These are phyloP conservation scores for Trypanosoma theileri DNA, from an alignment of 208 protist species.

Conservation along the genomic window DNA sequence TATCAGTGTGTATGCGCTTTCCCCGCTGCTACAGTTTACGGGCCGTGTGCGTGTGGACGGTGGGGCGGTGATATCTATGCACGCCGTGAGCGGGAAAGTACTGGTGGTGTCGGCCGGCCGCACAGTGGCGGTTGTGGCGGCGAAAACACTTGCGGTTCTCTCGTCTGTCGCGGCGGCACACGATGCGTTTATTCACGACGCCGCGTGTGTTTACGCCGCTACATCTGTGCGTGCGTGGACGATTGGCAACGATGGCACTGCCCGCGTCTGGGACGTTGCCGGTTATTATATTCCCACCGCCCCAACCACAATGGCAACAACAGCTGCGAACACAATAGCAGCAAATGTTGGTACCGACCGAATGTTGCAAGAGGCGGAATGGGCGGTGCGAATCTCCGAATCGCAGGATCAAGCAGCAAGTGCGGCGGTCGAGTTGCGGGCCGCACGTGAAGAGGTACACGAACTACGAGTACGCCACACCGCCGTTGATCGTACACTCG, in stretches of 20 bases:
- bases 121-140: slow-evolving; percentile 47
- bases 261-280: slow-evolving; percentile 46
- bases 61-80: slow-evolving; percentile 52
- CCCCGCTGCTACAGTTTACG: slow-evolving; percentile 3
- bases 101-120: slow-evolving; percentile 53
- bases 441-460: slow-evolving; percentile 58
- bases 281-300: slow-evolving; percentile 36
- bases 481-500: slow-evolving; percentile 36
- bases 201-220: slow-evolving; percentile 38
- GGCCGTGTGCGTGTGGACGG: slow-evolving; percentile 22
- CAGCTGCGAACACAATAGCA: slow-evolving; percentile 7
- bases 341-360: slow-evolving; percentile 3
- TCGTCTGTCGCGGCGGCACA: slow-evolving; percentile 29
- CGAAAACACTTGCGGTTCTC: slow-evolving; percentile 34
- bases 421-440: slow-evolving; percentile 42
- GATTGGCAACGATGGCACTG: slow-evolving; percentile 44
- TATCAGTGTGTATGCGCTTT: slow-evolving; percentile 59
- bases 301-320: no score
- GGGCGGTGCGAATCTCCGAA: slow-evolving; percentile 25
- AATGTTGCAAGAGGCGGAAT: slow-evolving; percentile 22
- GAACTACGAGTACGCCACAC: slow-evolving; percentile 64
- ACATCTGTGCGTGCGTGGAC: slow-evolving; percentile 70
- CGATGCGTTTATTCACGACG: slow-evolving; percentile 49
- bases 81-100: slow-evolving; percentile 59
- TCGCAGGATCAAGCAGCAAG: slow-evolving; percentile 22